Base-by-base conservation (phyloP, 2,329 filamentous ascomycete species). In the Colletotrichum navitas region DNA sequence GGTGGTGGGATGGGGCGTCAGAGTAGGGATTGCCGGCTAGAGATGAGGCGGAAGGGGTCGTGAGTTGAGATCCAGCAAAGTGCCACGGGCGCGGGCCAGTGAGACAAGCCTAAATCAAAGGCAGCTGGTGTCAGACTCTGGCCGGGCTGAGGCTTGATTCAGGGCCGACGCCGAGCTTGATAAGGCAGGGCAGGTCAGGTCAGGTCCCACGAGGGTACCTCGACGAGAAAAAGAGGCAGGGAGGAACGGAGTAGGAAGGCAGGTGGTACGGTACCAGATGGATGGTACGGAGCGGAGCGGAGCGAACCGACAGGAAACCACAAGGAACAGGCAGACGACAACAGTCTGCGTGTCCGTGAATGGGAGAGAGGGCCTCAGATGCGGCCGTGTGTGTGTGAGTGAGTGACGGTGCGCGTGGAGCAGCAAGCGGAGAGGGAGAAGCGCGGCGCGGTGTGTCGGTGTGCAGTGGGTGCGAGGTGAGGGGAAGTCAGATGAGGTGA, bases 391-490 rank as follows among this genome's bases (percentile, higher is more conserved):
- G 49, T 61, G 49, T 52, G 49, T 52, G 34, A 36, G 49, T 52
- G 55, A 41, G 63, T 66, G 16, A 56, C 56, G 63, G 68, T 52
- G 63, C 49, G 68, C 68, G 68, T 71, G 68, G 68, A 71, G 68
- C 63, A 71, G 29, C 64, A 71, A 66, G 68, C 64, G 68, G 58
- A 54, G 64, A 61, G 51, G 16, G 26, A 43, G 39, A 39, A 59
- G 34, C 12, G 41, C 24, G 41, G 49, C 29, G 26, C 24, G 62
- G 49, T 36, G 63, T 47, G 54, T 12, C 49, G 49, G 49, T 54
- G 52, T 62, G 24, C 43, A 36, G 34, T 11, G 11, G 32, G 32
- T 62, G 60, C 49, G 43, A 41, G 56, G 68, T 51, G 49, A 54
- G 49, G 39, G 10, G 36, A 39, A 12, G 11, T 11, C 7, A 52